Conservation (phyloP, 2,329 filamentous ascomycete species). For the Stenocarpella maydis region DNA sequence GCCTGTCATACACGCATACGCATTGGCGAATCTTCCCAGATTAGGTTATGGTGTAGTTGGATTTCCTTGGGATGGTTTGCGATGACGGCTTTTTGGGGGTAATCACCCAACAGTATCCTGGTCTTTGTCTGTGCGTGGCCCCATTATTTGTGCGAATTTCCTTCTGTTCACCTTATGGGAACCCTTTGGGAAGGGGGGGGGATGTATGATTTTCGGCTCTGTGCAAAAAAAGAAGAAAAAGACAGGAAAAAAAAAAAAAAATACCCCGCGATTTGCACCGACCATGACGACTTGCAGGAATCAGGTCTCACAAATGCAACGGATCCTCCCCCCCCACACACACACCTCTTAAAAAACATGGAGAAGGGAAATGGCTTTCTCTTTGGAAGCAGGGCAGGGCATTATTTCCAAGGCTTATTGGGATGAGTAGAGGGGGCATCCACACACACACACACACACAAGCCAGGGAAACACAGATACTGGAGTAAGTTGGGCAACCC, state of each 20-base stretch:
- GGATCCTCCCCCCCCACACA: not conserved
- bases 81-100: not conserved
- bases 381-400: not conserved
- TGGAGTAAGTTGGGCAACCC: not conserved
- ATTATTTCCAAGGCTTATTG: not conserved
- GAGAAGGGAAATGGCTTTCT: not conserved
- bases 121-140: not conserved
- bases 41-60: not conserved
- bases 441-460: not conserved
- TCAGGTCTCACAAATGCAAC: not conserved
- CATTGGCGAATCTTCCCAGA: not conserved
- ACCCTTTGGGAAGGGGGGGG: too few species aligned
- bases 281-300: constrained; percentile 16
- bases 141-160: not conserved
- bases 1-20: not conserved
- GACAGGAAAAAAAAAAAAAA: not conserved
- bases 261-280: constrained; percentile 17
- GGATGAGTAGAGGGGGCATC: too few species aligned
- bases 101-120: not conserved
- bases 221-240: too few species aligned
- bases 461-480: not conserved
- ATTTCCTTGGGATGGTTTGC: not conserved
- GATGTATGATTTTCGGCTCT: not conserved
- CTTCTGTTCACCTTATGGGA: not conserved
- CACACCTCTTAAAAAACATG: not conserved